Base-by-base conservation (phyloP, 202 grass and related monocot genomes). In the Setaria viridis region DNA sequence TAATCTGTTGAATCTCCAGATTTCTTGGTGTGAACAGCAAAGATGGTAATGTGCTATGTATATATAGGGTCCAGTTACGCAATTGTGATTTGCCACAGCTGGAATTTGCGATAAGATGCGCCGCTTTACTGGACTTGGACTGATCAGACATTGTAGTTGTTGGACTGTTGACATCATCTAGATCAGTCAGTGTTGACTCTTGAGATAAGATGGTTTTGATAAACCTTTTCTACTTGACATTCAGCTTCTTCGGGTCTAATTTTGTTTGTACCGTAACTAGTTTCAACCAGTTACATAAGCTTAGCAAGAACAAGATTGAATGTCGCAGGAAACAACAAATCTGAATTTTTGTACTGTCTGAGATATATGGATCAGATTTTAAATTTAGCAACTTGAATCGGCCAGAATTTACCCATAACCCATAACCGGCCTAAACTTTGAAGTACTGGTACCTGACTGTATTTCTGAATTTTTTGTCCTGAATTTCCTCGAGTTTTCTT, bases 51-150 rank as follows among this genome's bases (percentile, higher is more conserved):
- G 73, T 45, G 41, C 1, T 15, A 5, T 9, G 25, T 13, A 79
- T 82, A 80, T 80, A 76, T 62, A 62, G 67, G 37, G 13, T 46
- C 5, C n/a, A 56, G 37, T 21, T 10, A 17, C 34, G 13, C 46
- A 70, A 45, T 5, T 53, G 17, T 43, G 55, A 49, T 60, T 51
- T 77, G 34, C 63, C 43, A 34, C 65, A 15, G 35, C 72, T 34
- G 21, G 15, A 80, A 57, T 39, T 47, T 37, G 58, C 49, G 88
- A 83, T 66, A 68, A 59, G 65, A 33, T 81, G 33, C 48, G 60
- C 82, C 82, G 73, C 43, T 85, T 82, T 85, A 57, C 51, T 88
- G 43, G 82, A 91, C 78, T 83, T 79, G 67, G 80, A 78, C 45
- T 83, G n/a, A 12, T 78, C 33, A 16, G 33, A 41, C 11, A 16